Base-by-base conservation (phyloP, 805 yeast genomes). In the Monosporozyma unispora region DNA sequence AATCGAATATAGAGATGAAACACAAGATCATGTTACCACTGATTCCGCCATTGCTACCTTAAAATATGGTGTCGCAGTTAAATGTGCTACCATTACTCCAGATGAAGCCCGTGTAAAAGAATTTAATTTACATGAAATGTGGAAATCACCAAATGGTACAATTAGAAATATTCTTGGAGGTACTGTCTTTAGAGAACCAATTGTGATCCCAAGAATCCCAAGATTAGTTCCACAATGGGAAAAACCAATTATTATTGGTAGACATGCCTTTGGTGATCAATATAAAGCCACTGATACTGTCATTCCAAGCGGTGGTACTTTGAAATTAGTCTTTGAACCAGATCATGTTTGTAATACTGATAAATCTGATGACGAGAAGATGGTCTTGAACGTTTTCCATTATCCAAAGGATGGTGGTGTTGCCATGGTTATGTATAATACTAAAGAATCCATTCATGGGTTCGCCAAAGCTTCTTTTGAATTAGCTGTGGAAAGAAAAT, bases 11-110 rank as follows among this genome's bases (percentile, higher is more conserved):
- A 80, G 98, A 66, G 97, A 91, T 69, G 67, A 78, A 59, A 91
- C 98, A 16, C 76, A 87, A 60, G 98, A 91, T 68, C 68, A 86
- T 70, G 91, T 91, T 57, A 91, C 98, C 18, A 65, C 77, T 33
- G 96, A 91, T 49, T 86, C 96, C 10, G 97, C 97, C 22, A 72
- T 82, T 46, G 98, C 98, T 48, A 90, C 88, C 58, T 72, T 81
- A 68, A 79, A 89, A 69, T 84, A 87, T 68, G 86, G 87, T 48
- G 98, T 91, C 50, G 98, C 96, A 28, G 87, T 91, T 59, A 91
- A 91, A 73, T 91, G 98, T 74, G 98, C 98, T 50, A 91, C 98
- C 47, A 91, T 91, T 68, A 91, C 98, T n/a, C 97, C 98, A 7
- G 96, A 87, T 66, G 98, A 91, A 73, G 93, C 87, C 45, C 81